Conservation (phyloP, 2,329 filamentous ascomycete genomes). For the Westerdykella aurantiaca region DNA sequence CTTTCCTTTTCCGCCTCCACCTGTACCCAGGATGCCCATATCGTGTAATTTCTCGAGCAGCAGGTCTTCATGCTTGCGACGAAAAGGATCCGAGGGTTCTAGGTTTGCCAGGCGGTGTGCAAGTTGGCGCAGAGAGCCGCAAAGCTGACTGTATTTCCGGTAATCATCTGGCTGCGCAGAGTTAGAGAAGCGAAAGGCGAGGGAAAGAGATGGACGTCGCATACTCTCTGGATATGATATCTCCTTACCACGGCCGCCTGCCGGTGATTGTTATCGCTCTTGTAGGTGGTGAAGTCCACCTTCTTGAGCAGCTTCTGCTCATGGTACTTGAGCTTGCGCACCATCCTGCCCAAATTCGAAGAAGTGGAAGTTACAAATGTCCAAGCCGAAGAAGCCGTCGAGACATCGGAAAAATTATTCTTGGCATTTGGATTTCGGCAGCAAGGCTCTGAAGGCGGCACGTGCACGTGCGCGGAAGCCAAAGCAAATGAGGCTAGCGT, state of each 20-base stretch:
- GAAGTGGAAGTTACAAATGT: background rate
- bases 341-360: conserved; percentile 53
- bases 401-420: no score
- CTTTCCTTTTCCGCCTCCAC: conserved; percentile 57
- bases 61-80: conserved; percentile 78
- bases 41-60: conserved; percentile 88
- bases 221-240: conserved; percentile 77
- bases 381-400: background rate
- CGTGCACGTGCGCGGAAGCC: no score
- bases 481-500: no score
- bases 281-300: conserved; percentile 92
- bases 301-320: conserved; percentile 90
- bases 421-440: no score
- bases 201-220: background rate
- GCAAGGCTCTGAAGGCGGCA: no score
- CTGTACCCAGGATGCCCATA: conserved; percentile 76
- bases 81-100: conserved; percentile 68
- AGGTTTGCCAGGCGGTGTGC: conserved; percentile 83
- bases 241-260: conserved; percentile 72
- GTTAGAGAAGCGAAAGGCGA: background rate
- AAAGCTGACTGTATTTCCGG: conserved; percentile 44
- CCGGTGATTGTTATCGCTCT: conserved; percentile 80
- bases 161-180: conserved; percentile 65
- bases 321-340: conserved; percentile 92
- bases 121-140: conserved; percentile 72